A percentile compares a stretch with the other conserved stretches of the same genome.
Evolutionary conservation across 2,329 filamentous ascomycete species (phyloP).

Genomic region (Uncinocarpus reesii): DNA sequence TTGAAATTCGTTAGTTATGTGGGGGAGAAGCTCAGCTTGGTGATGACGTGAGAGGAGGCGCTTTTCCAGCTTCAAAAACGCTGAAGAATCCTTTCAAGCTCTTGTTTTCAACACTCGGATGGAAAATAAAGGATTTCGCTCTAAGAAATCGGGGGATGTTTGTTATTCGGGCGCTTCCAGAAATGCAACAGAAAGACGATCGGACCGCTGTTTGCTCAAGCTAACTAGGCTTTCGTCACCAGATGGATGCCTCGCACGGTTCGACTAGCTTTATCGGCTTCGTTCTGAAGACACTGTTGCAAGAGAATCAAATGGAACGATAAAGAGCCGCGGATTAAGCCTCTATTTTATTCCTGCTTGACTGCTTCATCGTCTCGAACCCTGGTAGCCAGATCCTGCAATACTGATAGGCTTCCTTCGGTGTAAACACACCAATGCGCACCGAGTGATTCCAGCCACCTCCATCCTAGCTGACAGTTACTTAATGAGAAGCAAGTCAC

Average conservation of each 20-base stretch:
- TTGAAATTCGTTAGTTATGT: not conserved
- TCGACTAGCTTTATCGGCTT: too few relatives aligned
- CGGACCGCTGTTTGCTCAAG: too few relatives aligned
- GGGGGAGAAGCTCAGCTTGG: not conserved
- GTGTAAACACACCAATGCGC: not conserved
- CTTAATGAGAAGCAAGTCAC: not conserved
- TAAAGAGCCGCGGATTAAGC: not conserved
- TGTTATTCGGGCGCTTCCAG: too few relatives aligned
- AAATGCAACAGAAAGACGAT: too few relatives aligned
- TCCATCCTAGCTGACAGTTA: not conserved
- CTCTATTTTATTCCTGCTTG: not conserved
- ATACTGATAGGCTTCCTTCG: not conserved
- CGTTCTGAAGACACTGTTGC: too few relatives aligned
- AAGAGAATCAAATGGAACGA: constrained; percentile 5
- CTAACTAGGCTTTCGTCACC: not conserved
- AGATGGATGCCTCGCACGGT: too few relatives aligned
- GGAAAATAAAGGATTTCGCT: too few relatives aligned
- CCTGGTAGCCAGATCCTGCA: not conserved
- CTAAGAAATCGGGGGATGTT: too few relatives aligned
- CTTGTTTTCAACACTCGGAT: too few relatives aligned
- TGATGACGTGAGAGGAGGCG: constrained; percentile 10
- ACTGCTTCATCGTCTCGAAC: not conserved
- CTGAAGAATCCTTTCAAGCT: not conserved
- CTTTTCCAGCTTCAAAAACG: not conserved
- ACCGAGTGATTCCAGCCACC: not conserved